Evolutionary conservation across 192 early-diverging fungal genomes (phyloP).

Genomic region (Umbelopsis sp.): DNA sequence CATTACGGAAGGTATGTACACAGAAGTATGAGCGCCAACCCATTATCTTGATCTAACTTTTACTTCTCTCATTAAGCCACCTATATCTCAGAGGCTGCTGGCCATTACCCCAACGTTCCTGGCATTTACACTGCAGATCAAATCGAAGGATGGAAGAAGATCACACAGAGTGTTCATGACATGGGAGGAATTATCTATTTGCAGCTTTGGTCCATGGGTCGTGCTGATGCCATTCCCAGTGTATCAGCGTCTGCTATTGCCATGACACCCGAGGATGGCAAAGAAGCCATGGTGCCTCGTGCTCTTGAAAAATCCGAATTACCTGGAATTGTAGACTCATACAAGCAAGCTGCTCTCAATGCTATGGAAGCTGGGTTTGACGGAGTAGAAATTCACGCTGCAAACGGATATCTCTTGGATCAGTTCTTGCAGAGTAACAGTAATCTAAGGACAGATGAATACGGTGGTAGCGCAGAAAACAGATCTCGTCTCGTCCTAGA

Average conservation of each 20-base stretch:
- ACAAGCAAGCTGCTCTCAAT: slow-evolving; percentile 62
- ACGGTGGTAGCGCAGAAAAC: slow-evolving; percentile 88
- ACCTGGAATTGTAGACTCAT: slow-evolving; percentile 57
- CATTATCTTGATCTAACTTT: not conserved
- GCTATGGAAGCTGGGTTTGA: slow-evolving; percentile 83
- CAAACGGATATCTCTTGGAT: slow-evolving; percentile 89
- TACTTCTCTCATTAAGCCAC: slow-evolving; percentile 16
- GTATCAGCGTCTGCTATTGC: slow-evolving; percentile 26
- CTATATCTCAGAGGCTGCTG: slow-evolving; percentile 7
- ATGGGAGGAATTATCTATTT: slow-evolving; percentile 56
- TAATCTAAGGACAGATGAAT: slow-evolving; percentile 85
- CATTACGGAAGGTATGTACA: slow-evolving; percentile 13
- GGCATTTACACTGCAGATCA: slow-evolving; percentile 42
- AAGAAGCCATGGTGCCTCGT: slow-evolving; percentile 44
- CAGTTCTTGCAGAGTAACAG: slow-evolving; percentile 78
- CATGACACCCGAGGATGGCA: not conserved
- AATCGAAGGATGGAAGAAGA: slow-evolving; percentile 49
- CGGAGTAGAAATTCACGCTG: slow-evolving; percentile 87
- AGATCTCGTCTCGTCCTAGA: slow-evolving; percentile 74
- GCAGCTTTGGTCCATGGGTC: slow-evolving; percentile 53
- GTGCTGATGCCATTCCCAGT: slow-evolving; percentile 9
- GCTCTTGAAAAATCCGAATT: slow-evolving; percentile 72
- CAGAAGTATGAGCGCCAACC: not conserved
- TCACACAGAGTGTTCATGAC: slow-evolving; percentile 56
- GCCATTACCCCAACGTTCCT: slow-evolving; percentile 30